A percentile compares a stretch with the other conserved stretches of the same genome.
phyloP scores from a whole-genome alignment of 257 asterid genomes.

The Solanum virginianum region DNA sequence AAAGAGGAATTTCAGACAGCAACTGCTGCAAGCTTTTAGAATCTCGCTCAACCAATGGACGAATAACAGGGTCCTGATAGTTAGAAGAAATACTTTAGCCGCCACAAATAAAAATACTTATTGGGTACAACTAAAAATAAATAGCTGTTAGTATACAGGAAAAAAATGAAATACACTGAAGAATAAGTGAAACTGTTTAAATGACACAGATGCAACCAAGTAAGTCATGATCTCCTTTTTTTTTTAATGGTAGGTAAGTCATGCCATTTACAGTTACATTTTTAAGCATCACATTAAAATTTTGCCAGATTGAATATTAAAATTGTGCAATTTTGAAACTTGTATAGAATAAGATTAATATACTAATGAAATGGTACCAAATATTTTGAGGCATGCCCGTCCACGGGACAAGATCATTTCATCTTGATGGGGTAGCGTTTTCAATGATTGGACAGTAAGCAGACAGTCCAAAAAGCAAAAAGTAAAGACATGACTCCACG shows the following conservation, averaged over 20 bases:
- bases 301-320: background rate
- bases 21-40: constrained; percentile 43
- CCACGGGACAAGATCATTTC: background rate
- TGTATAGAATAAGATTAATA: background rate
- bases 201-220: background rate
- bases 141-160: background rate
- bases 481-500: background rate
- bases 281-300: background rate
- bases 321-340: background rate
- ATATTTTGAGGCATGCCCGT: background rate
- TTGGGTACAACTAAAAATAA: background rate
- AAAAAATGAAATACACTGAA: background rate
- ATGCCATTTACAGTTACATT: background rate
- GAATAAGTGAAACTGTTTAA: background rate
- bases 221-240: background rate
- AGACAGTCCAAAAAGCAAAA: background rate
- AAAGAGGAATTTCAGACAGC: constrained; percentile 83
- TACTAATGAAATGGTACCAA: background rate
- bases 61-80: constrained; percentile 73
- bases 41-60: constrained; percentile 78
- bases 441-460: background rate
- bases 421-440: background rate
- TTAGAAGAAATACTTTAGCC: background rate
- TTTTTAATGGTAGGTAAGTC: background rate
- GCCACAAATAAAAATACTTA: background rate